Conservation (phyloP, 805 yeast species). For the Saturnispora kantuleensis region DNA sequence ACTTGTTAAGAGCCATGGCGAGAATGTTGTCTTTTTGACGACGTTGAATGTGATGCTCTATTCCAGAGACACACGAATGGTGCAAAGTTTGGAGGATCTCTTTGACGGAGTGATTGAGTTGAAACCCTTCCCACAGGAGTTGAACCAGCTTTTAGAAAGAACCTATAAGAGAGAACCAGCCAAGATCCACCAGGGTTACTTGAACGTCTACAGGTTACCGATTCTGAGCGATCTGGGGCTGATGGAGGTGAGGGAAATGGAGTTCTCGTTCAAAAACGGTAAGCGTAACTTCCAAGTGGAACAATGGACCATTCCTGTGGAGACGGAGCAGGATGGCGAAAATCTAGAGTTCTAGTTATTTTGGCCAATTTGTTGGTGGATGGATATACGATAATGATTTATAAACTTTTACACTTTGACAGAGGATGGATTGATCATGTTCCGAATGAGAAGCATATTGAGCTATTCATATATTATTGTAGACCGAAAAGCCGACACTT, state of each 20-base stretch:
- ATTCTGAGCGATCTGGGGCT: conserved; percentile 64
- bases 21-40: conserved; percentile 34
- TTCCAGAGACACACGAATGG: conserved; percentile 40
- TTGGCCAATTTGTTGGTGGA: background rate
- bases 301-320: conserved; percentile 97
- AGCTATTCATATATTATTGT: too few relatives aligned
- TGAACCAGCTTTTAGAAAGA: conserved; percentile 54
- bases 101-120: conserved; percentile 63
- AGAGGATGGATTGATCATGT: too few relatives aligned
- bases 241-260: conserved; percentile 67
- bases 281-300: conserved; percentile 76
- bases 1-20: conserved; percentile 36
- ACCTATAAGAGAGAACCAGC: conserved; percentile 65
- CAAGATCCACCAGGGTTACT: conserved; percentile 76
- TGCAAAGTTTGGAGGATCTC: conserved; percentile 44
- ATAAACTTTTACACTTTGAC: background rate
- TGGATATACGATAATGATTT: background rate
- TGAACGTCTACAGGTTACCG: conserved; percentile 68
- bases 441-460: too few relatives aligned
- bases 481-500: too few relatives aligned
- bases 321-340: conserved; percentile 39
- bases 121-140: conserved; percentile 73
- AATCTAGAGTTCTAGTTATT: background rate
- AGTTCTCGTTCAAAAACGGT: conserved; percentile 80
- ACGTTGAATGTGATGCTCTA: conserved; percentile 60